phyloP scores from a whole-genome alignment of 2,329 filamentous ascomycete genomes.

The Fusarium sulawesiense region DNA sequence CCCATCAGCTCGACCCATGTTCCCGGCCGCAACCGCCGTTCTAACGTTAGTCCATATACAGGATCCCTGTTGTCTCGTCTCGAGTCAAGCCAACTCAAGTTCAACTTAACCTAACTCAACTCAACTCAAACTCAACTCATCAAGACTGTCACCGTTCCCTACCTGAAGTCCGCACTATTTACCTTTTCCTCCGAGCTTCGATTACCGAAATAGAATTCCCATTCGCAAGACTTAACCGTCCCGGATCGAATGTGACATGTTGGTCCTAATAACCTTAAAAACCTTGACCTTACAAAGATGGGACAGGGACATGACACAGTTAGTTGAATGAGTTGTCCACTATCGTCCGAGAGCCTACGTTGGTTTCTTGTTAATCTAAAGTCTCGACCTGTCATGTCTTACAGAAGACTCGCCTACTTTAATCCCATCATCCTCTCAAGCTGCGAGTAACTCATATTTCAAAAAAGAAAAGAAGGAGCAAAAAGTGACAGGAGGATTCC shows the following conservation, averaged over 20 bases:
- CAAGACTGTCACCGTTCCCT: constrained; percentile 19
- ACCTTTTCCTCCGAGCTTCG: constrained; percentile 5
- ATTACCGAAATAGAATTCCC: constrained; percentile 34
- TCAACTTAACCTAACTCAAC: background rate
- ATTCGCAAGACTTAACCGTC: background rate
- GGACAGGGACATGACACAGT: background rate
- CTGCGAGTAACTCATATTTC: background rate
- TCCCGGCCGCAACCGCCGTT: constrained; percentile 10
- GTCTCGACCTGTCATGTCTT: background rate
- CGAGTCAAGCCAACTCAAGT: background rate
- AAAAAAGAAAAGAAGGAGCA: background rate
- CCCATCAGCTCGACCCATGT: constrained; percentile 17
- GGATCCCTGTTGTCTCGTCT: constrained; percentile 2
- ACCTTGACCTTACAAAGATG: background rate
- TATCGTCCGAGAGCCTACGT: background rate
- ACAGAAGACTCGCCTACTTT: background rate
- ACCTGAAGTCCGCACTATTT: constrained; percentile 8
- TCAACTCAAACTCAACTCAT: background rate
- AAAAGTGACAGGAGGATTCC: background rate
- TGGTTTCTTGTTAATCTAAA: background rate
- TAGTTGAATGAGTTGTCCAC: background rate
- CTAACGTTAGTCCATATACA: background rate
- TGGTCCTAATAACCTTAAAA: constrained; percentile 2
- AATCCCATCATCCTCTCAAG: background rate
- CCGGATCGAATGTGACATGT: background rate